Conservation (phyloP, 805 yeast species). For the Pichia scutulata region DNA sequence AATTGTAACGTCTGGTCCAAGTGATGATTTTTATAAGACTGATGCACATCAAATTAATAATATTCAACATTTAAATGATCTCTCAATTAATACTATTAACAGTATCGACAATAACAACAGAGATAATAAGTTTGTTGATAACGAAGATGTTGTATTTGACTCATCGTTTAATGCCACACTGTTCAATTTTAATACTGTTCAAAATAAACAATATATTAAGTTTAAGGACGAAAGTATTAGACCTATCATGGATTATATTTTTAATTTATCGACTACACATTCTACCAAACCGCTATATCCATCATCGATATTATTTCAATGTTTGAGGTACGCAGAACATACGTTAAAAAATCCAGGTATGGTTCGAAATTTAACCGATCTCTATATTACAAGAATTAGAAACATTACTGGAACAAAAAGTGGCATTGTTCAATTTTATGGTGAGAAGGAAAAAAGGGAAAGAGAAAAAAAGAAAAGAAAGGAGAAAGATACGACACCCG, state of each 20-base stretch:
- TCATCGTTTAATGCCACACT: constrained; percentile 26
- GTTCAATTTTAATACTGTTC: constrained; percentile 50
- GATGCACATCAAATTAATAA: background rate
- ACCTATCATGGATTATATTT: constrained; percentile 39
- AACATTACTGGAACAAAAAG: constrained; percentile 52
- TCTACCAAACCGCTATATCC: constrained; percentile 51
- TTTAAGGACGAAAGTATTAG: constrained; percentile 55
- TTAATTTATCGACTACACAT: constrained; percentile 35
- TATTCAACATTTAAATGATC: constrained; percentile 11
- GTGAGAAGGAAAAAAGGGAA: constrained; percentile 19
- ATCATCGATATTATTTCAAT: constrained; percentile 62
- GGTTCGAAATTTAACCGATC: constrained; percentile 51
- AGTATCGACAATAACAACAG: constrained; percentile 6
- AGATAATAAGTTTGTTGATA: constrained; percentile 24
- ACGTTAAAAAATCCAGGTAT: constrained; percentile 47
- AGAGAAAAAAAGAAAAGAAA: constrained; percentile 11
- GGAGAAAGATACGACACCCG: constrained; percentile 8
- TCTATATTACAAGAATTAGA: constrained; percentile 55
- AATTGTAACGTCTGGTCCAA: background rate
- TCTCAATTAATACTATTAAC: background rate
- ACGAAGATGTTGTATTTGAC: constrained; percentile 30
- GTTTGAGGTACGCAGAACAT: constrained; percentile 59
- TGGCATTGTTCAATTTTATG: constrained; percentile 37
- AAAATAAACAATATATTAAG: constrained; percentile 53
- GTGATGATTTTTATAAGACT: constrained; percentile 9